Percentiles rank a stretch among this genome's conserved stretches.
Evolutionary conservation across 2,329 filamentous ascomycete genomes (phyloP).

Genomic region (Trichoderma sp.): DNA sequence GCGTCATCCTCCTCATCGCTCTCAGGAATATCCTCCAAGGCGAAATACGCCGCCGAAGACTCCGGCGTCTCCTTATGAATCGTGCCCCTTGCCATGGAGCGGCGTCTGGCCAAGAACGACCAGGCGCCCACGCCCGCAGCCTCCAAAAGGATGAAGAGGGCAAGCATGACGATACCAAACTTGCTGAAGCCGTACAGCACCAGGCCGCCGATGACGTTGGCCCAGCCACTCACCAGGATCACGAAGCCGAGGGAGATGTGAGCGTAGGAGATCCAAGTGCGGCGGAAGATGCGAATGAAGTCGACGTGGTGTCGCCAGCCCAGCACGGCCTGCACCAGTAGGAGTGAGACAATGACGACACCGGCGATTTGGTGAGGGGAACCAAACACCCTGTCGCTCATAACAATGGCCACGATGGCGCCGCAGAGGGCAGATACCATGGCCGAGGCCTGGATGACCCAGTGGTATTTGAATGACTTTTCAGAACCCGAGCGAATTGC

Average conservation of each 20-base stretch:
- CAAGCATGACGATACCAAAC: background rate
- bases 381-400: constrained; percentile 6
- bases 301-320: constrained; percentile 25
- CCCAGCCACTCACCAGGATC: constrained; percentile 19
- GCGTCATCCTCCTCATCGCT: constrained; percentile 19
- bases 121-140: background rate
- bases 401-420: constrained; percentile 9
- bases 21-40: constrained; percentile 15
- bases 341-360: constrained; percentile 10
- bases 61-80: constrained; percentile 12
- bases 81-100: background rate
- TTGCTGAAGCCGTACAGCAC: constrained; percentile 15
- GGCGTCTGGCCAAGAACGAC: constrained; percentile 3
- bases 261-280: constrained; percentile 23
- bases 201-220: constrained; percentile 17
- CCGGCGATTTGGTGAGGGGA: constrained; percentile 23
- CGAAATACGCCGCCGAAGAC: constrained; percentile 18
- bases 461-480: constrained; percentile 23
- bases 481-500: constrained; percentile 22
- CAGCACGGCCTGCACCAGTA: constrained; percentile 18
- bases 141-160: constrained; percentile 3
- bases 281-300: constrained; percentile 22
- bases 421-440: constrained; percentile 1
- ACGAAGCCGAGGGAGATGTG: constrained; percentile 21
- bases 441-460: constrained; percentile 21